Percentiles rank a stretch among this genome's conserved stretches.
Evolutionary conservation across 345 rosid genomes (phyloP).

Genomic region (Brassica carinata): DNA sequence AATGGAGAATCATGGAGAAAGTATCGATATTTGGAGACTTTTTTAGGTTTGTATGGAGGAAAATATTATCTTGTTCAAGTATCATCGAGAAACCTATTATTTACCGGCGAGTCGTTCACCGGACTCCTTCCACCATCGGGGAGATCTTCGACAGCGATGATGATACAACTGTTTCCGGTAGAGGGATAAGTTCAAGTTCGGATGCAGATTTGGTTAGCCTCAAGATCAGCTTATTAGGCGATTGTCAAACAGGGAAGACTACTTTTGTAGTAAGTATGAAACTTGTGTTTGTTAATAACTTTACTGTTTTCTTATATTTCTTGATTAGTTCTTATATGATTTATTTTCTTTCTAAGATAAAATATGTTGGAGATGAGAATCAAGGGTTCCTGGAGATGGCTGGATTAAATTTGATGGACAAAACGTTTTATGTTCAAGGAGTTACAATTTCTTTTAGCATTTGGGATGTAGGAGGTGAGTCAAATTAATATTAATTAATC

Average conservation of each 20-base stretch:
- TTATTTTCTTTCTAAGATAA: constrained; percentile 45
- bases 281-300: background rate
- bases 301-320: background rate
- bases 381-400: constrained; percentile 69
- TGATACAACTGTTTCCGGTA: constrained; percentile 28
- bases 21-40: constrained; percentile 65
- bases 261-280: constrained; percentile 69
- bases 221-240: constrained; percentile 92
- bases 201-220: constrained; percentile 82
- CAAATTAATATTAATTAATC: background rate
- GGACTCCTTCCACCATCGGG: constrained; percentile 44
- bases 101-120: constrained; percentile 56
- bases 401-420: constrained; percentile 86
- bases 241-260: constrained; percentile 91
- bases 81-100: constrained; percentile 52
- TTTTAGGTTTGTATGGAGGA: constrained; percentile 73
- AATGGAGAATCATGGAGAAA: constrained; percentile 59
- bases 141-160: constrained; percentile 36
- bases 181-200: constrained; percentile 45
- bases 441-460: constrained; percentile 84
- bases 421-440: constrained; percentile 75
- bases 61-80: constrained; percentile 68
- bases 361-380: constrained; percentile 84
- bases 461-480: constrained; percentile 94
- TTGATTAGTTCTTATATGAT: background rate